Percentiles rank a stretch among this genome's conserved stretches.
Conservation (phyloP, 495 filamentous ascomycete species). For the Penicillium lividum region DNA sequence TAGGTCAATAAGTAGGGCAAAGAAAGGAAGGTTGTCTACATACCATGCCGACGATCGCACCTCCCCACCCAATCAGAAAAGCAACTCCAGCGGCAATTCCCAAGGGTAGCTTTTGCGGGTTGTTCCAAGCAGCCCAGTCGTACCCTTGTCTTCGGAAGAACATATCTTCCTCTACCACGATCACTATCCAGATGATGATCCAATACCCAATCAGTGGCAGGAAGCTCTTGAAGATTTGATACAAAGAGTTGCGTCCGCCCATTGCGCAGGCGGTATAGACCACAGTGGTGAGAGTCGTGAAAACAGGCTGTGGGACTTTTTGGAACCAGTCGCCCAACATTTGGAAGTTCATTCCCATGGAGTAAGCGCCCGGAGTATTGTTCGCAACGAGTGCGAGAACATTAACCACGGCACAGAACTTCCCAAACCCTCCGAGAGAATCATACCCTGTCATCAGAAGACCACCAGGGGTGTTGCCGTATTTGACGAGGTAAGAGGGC, state of each 20-base stretch:
- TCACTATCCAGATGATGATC: constrained; percentile 47
- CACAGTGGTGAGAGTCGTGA: constrained; percentile 45
- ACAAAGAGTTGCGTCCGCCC: constrained; percentile 50
- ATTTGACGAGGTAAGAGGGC: constrained; percentile 53
- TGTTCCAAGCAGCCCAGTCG: constrained; percentile 52
- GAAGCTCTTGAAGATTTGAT: constrained; percentile 50
- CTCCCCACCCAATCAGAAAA: constrained; percentile 52
- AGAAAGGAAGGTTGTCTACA: constrained; percentile 1
- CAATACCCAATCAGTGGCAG: constrained; percentile 54
- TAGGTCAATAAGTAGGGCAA: background rate
- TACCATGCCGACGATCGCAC: constrained; percentile 53
- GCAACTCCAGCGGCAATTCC: constrained; percentile 48
- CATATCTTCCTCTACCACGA: constrained; percentile 47
- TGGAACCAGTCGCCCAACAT: constrained; percentile 63
- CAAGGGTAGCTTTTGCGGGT: constrained; percentile 39
- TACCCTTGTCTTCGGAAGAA: constrained; percentile 43
- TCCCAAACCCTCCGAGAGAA: constrained; percentile 65
- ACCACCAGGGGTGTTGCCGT: constrained; percentile 60
- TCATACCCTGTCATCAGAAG: constrained; percentile 65
- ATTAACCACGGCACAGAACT: constrained; percentile 67
- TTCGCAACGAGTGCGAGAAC: constrained; percentile 70
- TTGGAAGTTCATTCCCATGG: constrained; percentile 73
- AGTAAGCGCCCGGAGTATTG: constrained; percentile 68
- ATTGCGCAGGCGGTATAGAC: constrained; percentile 49
- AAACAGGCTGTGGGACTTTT: constrained; percentile 69